Evolutionary conservation across 352 stramenopile species (phyloP), one percentile per base, ranked within the genome.

Genomic region (Saprolegnia parasitica): DNA sequence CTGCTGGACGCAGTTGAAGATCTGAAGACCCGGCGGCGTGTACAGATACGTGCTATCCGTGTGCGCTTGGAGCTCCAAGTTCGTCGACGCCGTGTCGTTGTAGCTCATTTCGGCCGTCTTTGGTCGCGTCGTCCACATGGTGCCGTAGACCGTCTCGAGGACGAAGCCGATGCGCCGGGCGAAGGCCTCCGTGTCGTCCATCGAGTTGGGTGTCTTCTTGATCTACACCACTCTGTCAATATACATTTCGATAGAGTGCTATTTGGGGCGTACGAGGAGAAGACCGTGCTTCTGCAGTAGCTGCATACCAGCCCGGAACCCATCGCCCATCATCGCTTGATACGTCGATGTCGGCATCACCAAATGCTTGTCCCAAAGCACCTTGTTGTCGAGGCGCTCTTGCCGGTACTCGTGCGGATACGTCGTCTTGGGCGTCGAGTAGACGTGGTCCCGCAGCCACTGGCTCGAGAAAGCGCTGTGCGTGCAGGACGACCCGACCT

Each of bases 1-100:
- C 65, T 95, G 86, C 5, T 79, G 81, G 0, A 89, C 76, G 71
- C 88, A 96, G 75, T 96, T 96, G 76, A 96, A 96, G 71, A 96
- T 91, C 73, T 96, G 88, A 42, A 96, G 73, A 13, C 88, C 88
- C n/a, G 88, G 85, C 13, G 87, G 84, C 40, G 93, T 85, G 65
- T 83, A 81, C 61, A 94, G 90, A 77, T 96, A 96, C 71, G 84
- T 95, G 75, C 84, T 84, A 71, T 96, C 88, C 35, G 88, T 96
- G 82, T 96, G 88, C 52, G 85, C 82, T 63, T 90, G 74, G 65
- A 96, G 76, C 74, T 90, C 88, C 20, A 91, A 58, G 68, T 96
- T 95, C 5, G 86, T 94, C 10, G 84, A 92, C 47, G 88, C 88
- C 29, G 88, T 96, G 79, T 96, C 88, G 60, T 96, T 96, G 76